These are phyloP conservation scores for Penicillium sp. DNA, from an alignment of 2,329 filamentous ascomycete genomes.

Conservation along the genomic window DNA sequence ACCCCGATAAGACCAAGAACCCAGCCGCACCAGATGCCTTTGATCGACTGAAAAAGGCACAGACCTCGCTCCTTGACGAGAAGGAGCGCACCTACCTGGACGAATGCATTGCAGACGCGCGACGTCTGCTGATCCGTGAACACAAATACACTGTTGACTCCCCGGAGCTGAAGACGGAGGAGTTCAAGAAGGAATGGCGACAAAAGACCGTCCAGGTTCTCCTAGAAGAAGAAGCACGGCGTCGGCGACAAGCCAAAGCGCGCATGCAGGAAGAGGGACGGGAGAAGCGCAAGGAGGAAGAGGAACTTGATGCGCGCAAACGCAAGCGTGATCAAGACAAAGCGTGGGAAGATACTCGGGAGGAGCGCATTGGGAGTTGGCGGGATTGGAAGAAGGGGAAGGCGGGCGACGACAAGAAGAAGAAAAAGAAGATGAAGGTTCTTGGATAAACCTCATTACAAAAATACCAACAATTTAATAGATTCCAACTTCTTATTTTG, in stretches of 20 bases:
- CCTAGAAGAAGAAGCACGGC: constrained; percentile 85
- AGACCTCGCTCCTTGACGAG: constrained; percentile 88
- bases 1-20: constrained; percentile 96
- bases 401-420: constrained; percentile 53
- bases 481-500: background rate
- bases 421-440: constrained; percentile 61
- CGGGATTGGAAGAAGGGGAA: constrained; percentile 77
- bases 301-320: constrained; percentile 77
- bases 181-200: constrained; percentile 83
- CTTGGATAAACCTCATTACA: constrained; percentile 35
- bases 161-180: constrained; percentile 74
- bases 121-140: constrained; percentile 90
- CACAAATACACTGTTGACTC: constrained; percentile 90
- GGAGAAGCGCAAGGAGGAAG: constrained; percentile 80
- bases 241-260: constrained; percentile 81
- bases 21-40: constrained; percentile 90
- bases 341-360: constrained; percentile 90
- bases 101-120: constrained; percentile 92
- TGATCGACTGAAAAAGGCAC: constrained; percentile 92
- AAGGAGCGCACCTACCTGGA: constrained; percentile 84
- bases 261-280: constrained; percentile 96
- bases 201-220: constrained; percentile 87
- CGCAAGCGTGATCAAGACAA: constrained; percentile 88
- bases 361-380: constrained; percentile 92
- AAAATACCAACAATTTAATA: background rate